These are phyloP conservation scores for Candida taoyuanica DNA, from an alignment of 805 yeast genomes.

Conservation along the genomic window DNA sequence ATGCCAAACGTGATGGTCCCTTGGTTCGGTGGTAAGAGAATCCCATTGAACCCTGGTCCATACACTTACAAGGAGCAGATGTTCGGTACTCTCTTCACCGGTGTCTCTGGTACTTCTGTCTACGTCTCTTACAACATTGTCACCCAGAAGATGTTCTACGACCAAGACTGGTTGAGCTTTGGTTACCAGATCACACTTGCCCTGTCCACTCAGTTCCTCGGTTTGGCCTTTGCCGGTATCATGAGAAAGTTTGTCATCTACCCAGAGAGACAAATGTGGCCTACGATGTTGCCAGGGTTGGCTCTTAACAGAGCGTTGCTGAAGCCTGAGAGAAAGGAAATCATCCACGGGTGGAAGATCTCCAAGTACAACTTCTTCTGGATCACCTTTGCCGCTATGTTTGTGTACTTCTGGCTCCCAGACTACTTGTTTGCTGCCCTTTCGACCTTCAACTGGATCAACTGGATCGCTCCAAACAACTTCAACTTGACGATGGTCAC, in stretches of 20 bases:
- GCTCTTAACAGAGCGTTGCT: conserved; percentile 46
- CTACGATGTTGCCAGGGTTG: conserved; percentile 42
- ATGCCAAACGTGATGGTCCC: conserved; percentile 45
- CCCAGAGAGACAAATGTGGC: conserved; percentile 52
- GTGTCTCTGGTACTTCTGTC: conserved; percentile 27
- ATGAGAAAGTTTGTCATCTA: conserved; percentile 54
- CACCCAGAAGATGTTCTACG: conserved; percentile 30
- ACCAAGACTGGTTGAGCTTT: conserved; percentile 32
- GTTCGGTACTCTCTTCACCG: conserved; percentile 47
- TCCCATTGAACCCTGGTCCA: conserved; percentile 55
- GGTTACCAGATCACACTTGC: conserved; percentile 51
- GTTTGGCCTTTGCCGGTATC: conserved; percentile 63
- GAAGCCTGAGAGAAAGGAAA: conserved; percentile 31
- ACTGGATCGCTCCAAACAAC: conserved; percentile 53
- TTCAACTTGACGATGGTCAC: conserved; percentile 44
- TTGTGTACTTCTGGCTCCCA: conserved; percentile 43
- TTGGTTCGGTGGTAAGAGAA: conserved; percentile 34
- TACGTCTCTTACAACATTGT: conserved; percentile 37
- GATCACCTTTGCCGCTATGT: conserved; percentile 30
- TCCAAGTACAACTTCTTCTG: conserved; percentile 33
- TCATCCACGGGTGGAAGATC: conserved; percentile 31
- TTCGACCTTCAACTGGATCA: conserved; percentile 48
- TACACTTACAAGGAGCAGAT: conserved; percentile 64
- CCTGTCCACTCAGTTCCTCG: conserved; percentile 55
- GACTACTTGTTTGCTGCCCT: conserved; percentile 39